These are phyloP conservation scores for Phyllosticta citriasiana DNA, from an alignment of 2,329 filamentous ascomycete species.

Conservation along the genomic window DNA sequence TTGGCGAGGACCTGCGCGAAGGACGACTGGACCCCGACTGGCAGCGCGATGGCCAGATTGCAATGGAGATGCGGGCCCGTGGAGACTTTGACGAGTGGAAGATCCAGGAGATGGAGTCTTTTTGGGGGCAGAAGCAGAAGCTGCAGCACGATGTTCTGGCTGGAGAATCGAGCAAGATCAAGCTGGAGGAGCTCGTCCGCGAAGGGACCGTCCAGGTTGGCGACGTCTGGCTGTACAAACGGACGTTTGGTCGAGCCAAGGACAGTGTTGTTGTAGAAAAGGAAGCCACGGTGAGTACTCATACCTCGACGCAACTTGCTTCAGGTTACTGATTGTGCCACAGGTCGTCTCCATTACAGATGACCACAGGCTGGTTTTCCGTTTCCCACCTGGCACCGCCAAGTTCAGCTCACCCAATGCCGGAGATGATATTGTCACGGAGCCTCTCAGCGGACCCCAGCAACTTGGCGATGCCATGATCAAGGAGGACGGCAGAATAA, in stretches of 20 bases:
- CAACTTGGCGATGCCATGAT: conserved; percentile 9
- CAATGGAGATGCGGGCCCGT: conserved; percentile 39
- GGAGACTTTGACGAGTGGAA: conserved; percentile 51
- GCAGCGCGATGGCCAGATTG: conserved; percentile 44
- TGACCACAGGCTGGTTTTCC: not conserved
- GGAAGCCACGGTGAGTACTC: conserved; percentile 7
- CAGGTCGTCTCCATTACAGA: conserved; percentile 6
- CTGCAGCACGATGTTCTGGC: conserved; percentile 19
- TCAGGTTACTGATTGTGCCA: not conserved
- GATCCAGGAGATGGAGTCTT: conserved; percentile 43
- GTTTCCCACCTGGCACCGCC: not conserved
- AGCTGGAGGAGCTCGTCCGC: conserved; percentile 12
- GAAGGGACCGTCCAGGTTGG: conserved; percentile 9
- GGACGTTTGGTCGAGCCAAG: conserved; percentile 1
- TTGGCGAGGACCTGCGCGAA: conserved; percentile 44
- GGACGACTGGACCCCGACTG: conserved; percentile 50
- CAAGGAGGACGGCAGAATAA: conserved; percentile 8
- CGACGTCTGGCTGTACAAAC: conserved; percentile 11
- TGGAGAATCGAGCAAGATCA: conserved; percentile 33
- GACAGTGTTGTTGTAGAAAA: conserved; percentile 10
- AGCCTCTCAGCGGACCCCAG: not conserved
- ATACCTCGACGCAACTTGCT: not conserved
- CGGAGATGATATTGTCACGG: not conserved
- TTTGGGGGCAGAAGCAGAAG: conserved; percentile 48
- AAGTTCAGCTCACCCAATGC: conserved; percentile 2